phyloP scores from a whole-genome alignment of 768 basidiomycete species.

The Mycena crocata region DNA sequence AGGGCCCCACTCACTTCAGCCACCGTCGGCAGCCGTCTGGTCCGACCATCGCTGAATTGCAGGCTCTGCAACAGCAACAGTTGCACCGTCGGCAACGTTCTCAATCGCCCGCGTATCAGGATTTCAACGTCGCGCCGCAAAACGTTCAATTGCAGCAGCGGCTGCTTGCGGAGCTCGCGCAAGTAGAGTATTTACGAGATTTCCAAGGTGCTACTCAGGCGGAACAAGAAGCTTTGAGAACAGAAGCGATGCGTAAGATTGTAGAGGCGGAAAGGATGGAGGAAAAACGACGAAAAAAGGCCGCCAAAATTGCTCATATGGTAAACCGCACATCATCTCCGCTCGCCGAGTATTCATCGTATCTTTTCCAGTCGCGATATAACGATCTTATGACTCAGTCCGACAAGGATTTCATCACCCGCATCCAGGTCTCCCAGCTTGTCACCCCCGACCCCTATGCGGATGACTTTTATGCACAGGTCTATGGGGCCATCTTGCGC shows the following conservation, averaged over 20 bases:
- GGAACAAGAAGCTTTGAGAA: constrained; percentile 77
- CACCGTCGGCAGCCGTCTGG: constrained; percentile 59
- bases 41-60: constrained; percentile 61
- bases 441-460: constrained; percentile 97
- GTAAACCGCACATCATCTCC: constrained; percentile 50
- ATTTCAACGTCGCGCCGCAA: constrained; percentile 66
- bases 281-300: constrained; percentile 82
- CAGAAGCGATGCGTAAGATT: constrained; percentile 89
- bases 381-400: constrained; percentile 97
- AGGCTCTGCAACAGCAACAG: constrained; percentile 59
- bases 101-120: constrained; percentile 62
- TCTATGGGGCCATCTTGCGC: constrained; percentile 87
- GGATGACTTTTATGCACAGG: constrained; percentile 99
- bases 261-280: constrained; percentile 92
- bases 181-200: constrained; percentile 74
- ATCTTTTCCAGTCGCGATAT: constrained; percentile 76
- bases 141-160: constrained; percentile 81
- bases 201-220: constrained; percentile 69
- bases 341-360: background rate
- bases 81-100: constrained; percentile 64
- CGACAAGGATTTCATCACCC: constrained; percentile 99
- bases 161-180: constrained; percentile 80
- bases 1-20: constrained; percentile 49
- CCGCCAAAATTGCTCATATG: constrained; percentile 91
- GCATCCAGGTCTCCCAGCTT: constrained; percentile 98